Evolutionary conservation across 768 basidiomycete species (phyloP), one percentile per base, ranked within the genome.

Genomic region (Lactarius sanguifluus): DNA sequence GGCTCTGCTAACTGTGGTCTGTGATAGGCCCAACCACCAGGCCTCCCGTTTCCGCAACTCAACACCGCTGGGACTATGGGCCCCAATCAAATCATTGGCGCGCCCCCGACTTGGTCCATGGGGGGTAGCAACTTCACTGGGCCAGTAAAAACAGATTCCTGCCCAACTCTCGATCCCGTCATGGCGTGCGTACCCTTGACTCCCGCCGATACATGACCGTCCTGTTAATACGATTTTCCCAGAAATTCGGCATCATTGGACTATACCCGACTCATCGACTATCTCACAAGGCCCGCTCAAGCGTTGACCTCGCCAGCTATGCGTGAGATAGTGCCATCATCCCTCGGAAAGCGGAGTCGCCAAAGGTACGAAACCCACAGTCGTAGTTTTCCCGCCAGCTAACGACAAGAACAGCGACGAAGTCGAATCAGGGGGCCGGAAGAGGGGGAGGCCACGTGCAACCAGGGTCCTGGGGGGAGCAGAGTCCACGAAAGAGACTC

Each of bases 351-450:
- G 23, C 50, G 50, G 23, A 25, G 23, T 6, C 47, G 10, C 5
- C 12, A 12, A 25, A 15, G 50, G 50, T 25, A 25, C 7, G 50
- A 52, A 52, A 5, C 47, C 25, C 15, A 52, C 1, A 52, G 5
- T 0, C 1, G 16, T 52, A 23, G 1, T 15, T 9, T 4, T 23
- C 5, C 25, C 4, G 0, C 0, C 36, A 0, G 5, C 50, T 52
- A 6, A 52, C 25, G 13, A 52, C 25, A 5, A 52, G 50, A 23
- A 16, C 50, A 52, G 50, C 2, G 2, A 2, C 12, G 25, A 25
- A 15, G 5, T 16, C 13, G 50, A 1, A 25, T 16, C 3, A 12
- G 45, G 45, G 6, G 5, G 50, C 25, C 47, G 5, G 50, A 52
- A 52, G 25, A 52, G 13, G 50, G 50, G 13, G 2, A 52, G 8